These are phyloP conservation scores for Phytophthora nicotianae DNA, from an alignment of 352 stramenopile species.

Conservation along the genomic window DNA sequence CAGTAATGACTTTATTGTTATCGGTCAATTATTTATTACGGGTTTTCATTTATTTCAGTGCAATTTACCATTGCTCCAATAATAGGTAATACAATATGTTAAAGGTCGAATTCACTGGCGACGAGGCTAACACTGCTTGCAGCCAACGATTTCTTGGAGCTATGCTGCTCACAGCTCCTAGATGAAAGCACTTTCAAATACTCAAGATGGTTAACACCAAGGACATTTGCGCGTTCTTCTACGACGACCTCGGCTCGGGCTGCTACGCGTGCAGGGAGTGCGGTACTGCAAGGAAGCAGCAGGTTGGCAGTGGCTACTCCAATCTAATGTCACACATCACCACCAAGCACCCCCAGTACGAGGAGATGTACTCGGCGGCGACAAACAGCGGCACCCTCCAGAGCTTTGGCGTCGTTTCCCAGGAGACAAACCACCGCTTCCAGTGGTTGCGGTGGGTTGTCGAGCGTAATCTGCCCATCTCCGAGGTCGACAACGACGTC, in stretches of 20 bases:
- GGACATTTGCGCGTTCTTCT: no score
- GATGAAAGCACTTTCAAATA: neutral
- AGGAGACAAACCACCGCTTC: neutral
- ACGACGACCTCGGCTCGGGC: no score
- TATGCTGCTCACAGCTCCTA: no score
- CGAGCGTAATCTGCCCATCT: neutral
- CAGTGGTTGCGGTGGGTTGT: neutral
- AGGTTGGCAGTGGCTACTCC: neutral
- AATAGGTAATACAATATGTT: neutral
- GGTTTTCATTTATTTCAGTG: neutral
- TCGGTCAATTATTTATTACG: neutral
- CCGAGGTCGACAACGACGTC: neutral
- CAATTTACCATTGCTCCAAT: neutral
- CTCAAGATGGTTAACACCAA: neutral
- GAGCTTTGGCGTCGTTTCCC: neutral
- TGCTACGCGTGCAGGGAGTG: no score
- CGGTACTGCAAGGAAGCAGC: neutral
- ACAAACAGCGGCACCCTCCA: neutral
- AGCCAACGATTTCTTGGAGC: neutral
- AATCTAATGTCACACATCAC: neutral
- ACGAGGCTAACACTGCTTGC: neutral
- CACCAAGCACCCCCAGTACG: neutral
- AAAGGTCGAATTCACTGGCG: no score
- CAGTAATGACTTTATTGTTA: neutral
- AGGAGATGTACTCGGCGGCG: no score